A percentile compares a stretch with the other conserved stretches of the same genome.
phyloP scores from a whole-genome alignment of 768 basidiomycete species.

The Tulasnella sp. region DNA sequence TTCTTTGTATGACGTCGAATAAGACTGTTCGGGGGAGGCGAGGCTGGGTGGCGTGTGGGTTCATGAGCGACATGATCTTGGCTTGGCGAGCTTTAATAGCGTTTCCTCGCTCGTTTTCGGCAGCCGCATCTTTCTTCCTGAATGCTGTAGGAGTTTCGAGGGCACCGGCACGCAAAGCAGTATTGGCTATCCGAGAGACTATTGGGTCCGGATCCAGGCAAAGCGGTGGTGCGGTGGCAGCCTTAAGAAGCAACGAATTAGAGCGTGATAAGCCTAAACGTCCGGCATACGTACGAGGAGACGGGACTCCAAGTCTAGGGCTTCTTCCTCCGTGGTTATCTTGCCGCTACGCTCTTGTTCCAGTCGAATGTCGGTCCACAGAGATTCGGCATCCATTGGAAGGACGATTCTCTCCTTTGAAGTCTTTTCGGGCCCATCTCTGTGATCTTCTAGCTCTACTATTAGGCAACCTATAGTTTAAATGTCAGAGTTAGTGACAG shows the following conservation, averaged over 20 bases:
- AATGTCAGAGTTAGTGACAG: conserved; percentile 9
- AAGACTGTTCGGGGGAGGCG: conserved; percentile 10
- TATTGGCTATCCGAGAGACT: conserved; percentile 74
- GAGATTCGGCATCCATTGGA: conserved; percentile 73
- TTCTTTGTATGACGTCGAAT: conserved; percentile 29
- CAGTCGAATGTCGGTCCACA: conserved; percentile 76
- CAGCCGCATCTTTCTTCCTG: conserved; percentile 72
- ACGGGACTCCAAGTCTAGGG: conserved; percentile 73
- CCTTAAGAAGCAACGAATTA: conserved; percentile 47
- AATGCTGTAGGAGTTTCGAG: conserved; percentile 61
- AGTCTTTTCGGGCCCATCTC: conserved; percentile 52
- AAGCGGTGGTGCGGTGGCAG: conserved; percentile 72
- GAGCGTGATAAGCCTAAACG: not conserved
- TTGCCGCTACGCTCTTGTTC: conserved; percentile 61
- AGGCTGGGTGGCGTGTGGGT: conserved; percentile 47
- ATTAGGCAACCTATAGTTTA: conserved; percentile 71
- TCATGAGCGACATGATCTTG: conserved; percentile 82
- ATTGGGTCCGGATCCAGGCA: conserved; percentile 82
- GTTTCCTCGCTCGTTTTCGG: conserved; percentile 77
- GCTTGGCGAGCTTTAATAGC: conserved; percentile 69
- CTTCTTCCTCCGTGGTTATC: conserved; percentile 58
- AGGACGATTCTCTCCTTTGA: conserved; percentile 67
- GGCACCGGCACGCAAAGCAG: conserved; percentile 70
- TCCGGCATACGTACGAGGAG: conserved; percentile 58
- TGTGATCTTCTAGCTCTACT: conserved; percentile 79